Conservation (phyloP, 2,329 filamentous ascomycete genomes). For the Nigrospora sphaerica region DNA sequence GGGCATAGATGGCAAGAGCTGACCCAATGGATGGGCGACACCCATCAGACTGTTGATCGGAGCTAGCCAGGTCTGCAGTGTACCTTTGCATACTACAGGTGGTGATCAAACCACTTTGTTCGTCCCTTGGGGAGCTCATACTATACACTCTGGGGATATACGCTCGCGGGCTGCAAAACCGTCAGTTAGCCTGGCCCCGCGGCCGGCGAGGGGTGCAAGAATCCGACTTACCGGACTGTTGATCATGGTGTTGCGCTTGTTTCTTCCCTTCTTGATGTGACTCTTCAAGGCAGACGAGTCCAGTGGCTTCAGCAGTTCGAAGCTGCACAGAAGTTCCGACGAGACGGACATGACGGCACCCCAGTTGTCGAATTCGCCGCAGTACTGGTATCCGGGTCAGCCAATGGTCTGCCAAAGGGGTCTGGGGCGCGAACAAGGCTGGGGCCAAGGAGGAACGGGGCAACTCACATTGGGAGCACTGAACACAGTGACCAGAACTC, state of each 20-base stretch:
- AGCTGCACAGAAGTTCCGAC: conserved; percentile 86
- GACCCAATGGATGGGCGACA: no score
- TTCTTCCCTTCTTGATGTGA: conserved; percentile 96
- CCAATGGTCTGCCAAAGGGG: neutral
- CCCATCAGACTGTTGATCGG: no score
- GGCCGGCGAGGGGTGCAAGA: neutral
- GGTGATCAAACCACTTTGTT: neutral
- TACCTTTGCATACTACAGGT: no score
- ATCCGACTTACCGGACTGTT: conserved; percentile 79
- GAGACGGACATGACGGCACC: conserved; percentile 98
- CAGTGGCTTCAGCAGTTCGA: conserved; percentile 91
- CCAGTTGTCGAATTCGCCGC: conserved; percentile 98
- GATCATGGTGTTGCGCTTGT: conserved; percentile 88
- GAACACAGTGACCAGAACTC: conserved; percentile 92
- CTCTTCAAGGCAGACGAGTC: conserved; percentile 95
- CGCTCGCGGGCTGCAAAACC: conserved; percentile 40
- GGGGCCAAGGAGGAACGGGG: no score
- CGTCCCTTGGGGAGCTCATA: conserved; percentile 4
- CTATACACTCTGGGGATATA: conserved; percentile 50
- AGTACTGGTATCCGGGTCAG: conserved; percentile 58
- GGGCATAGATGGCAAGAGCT: no score
- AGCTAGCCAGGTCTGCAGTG: no score
- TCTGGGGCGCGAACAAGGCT: no score
- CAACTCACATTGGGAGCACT: conserved; percentile 90
- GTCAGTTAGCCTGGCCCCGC: neutral